phyloP scores from a whole-genome alignment of 352 stramenopile genomes.

The Plasmopara viticola region DNA sequence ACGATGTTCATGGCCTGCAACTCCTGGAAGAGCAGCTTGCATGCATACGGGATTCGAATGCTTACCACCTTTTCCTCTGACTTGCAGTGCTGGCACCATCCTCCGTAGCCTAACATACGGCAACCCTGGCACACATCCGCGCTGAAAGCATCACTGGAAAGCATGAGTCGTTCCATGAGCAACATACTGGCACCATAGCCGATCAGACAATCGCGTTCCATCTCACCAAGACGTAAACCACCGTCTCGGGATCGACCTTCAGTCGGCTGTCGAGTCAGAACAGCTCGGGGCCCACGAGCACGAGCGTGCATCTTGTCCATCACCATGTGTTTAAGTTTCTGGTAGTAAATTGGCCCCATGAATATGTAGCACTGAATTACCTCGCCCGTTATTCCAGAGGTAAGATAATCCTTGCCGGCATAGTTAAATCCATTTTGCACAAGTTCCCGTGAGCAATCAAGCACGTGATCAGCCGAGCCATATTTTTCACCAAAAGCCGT shows the following conservation, averaged over 20 bases:
- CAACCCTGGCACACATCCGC: slow-evolving; percentile 97
- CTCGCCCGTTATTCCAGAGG: slow-evolving; percentile 92
- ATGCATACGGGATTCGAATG: slow-evolving; percentile 98
- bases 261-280: slow-evolving; percentile 98
- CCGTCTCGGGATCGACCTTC: slow-evolving; percentile 97
- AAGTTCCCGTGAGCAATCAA: slow-evolving; percentile 90
- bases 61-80: slow-evolving; percentile 96
- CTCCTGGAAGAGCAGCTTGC: slow-evolving; percentile 98
- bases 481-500: slow-evolving; percentile 99
- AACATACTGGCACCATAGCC: slow-evolving; percentile 98
- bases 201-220: slow-evolving; percentile 99
- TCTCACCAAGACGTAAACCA: slow-evolving; percentile 98
- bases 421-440: slow-evolving; percentile 98
- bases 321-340: slow-evolving; percentile 99
- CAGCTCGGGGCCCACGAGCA: slow-evolving; percentile 90
- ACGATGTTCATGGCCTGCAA: slow-evolving; percentile 99
- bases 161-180: slow-evolving; percentile 99
- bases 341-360: slow-evolving; percentile 99
- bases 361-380: slow-evolving; percentile 99
- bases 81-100: slow-evolving; percentile 99
- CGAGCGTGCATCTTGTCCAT: slow-evolving; percentile 99
- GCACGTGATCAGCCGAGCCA: slow-evolving; percentile 91
- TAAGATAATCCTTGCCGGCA: slow-evolving; percentile 97
- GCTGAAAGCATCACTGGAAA: slow-evolving; percentile 98
- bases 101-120: slow-evolving; percentile 95